Conservation (phyloP, 177 flowering plant genomes). For the Telopea speciosissima region DNA sequence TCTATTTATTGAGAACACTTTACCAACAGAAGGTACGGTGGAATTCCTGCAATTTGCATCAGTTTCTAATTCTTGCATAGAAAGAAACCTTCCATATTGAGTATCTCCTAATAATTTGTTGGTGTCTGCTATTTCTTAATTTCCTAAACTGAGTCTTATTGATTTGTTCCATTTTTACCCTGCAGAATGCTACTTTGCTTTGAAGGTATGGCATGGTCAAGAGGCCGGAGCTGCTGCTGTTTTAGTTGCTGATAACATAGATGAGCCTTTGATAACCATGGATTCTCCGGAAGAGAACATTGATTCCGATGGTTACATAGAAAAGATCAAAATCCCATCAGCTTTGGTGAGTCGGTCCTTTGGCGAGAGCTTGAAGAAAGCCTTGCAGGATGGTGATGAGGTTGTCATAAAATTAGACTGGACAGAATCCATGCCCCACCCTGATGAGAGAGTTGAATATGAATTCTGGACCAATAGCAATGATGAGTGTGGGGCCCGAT, state of each 20-base stretch:
- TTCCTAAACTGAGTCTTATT: neutral
- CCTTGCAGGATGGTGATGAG: slow-evolving; percentile 41
- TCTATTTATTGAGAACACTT: no score
- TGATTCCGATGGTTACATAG: slow-evolving; percentile 51
- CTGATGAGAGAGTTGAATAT: slow-evolving; percentile 84
- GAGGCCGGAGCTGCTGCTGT: slow-evolving; percentile 87
- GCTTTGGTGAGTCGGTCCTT: slow-evolving; percentile 54
- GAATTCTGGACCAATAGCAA: slow-evolving; percentile 97
- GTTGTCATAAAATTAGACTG: slow-evolving; percentile 69
- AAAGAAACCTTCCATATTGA: neutral
- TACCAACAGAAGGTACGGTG: no score
- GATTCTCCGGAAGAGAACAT: slow-evolving; percentile 67
- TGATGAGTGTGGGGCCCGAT: slow-evolving; percentile 82
- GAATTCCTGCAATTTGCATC: neutral
- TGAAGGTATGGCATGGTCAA: slow-evolving; percentile 86
- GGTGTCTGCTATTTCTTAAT: neutral
- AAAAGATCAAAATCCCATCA: slow-evolving; percentile 72
- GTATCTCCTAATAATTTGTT: neutral
- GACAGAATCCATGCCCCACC: slow-evolving; percentile 90
- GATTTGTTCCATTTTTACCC: neutral
- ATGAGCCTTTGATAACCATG: slow-evolving; percentile 88
- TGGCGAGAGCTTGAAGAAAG: slow-evolving; percentile 55
- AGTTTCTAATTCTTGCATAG: neutral
- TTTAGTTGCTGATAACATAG: slow-evolving; percentile 67
- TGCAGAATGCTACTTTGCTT: slow-evolving; percentile 78